Evolutionary conservation across 2,329 filamentous ascomycete species (phyloP).

Genomic region (Fusarium sp.): DNA sequence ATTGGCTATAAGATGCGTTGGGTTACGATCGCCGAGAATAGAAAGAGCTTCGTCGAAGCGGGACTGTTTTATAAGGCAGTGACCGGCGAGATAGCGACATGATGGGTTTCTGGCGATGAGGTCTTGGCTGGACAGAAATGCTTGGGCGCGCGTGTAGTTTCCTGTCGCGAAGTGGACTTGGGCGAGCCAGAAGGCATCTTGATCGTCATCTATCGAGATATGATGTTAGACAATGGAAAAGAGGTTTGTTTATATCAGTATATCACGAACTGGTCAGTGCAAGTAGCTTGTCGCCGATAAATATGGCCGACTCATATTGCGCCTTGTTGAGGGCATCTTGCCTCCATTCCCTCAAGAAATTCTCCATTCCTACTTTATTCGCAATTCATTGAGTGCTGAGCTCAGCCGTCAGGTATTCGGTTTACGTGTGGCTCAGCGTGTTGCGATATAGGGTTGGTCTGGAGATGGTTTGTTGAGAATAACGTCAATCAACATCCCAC

Average conservation of each 20-base stretch:
- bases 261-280: slow-evolving; percentile 83
- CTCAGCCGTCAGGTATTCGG: not conserved
- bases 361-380: slow-evolving; percentile 72
- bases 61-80: slow-evolving; percentile 92
- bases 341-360: slow-evolving; percentile 91
- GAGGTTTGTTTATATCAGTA: not conserved
- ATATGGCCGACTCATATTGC: slow-evolving; percentile 95
- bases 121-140: slow-evolving; percentile 84
- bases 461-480: slow-evolving; percentile 27
- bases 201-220: slow-evolving; percentile 75
- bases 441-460: not conserved
- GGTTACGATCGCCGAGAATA: slow-evolving; percentile 90
- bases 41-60: slow-evolving; percentile 88
- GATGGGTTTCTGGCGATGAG: slow-evolving; percentile 82
- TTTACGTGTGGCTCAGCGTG: not conserved
- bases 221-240: slow-evolving; percentile 1
- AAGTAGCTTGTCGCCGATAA: slow-evolving; percentile 95
- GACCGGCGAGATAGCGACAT: slow-evolving; percentile 90
- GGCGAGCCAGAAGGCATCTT: slow-evolving; percentile 97
- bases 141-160: slow-evolving; percentile 91
- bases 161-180: slow-evolving; percentile 96
- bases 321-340: slow-evolving; percentile 95
- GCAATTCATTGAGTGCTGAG: not conserved
- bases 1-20: slow-evolving; percentile 82
- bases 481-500: slow-evolving; percentile 31